Evolutionary conservation across 257 asterid genomes (phyloP).

Genomic region (Nyctanthes arbortristis): DNA sequence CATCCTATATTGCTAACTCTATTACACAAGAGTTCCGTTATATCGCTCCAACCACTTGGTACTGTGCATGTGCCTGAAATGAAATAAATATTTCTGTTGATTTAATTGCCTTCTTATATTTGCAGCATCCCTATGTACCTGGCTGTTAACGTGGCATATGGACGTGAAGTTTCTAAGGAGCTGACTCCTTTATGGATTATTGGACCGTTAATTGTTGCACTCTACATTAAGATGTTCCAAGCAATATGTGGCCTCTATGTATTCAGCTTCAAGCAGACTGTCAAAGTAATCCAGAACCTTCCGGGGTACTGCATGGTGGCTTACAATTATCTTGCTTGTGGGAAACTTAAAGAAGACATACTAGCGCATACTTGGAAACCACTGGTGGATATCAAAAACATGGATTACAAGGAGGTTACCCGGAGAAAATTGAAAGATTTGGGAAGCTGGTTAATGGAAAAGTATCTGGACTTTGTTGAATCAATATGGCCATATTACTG

Average conservation of each 20-base stretch:
- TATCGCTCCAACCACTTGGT: too few relatives aligned
- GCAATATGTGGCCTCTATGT: conserved; percentile 56
- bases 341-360: conserved; percentile 58
- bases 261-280: conserved; percentile 62
- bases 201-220: conserved; percentile 70
- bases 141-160: conserved; percentile 55
- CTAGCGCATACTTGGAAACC: conserved; percentile 43
- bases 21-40: too few relatives aligned
- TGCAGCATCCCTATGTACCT: conserved; percentile 74
- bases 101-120: conserved; percentile 15
- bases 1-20: not conserved
- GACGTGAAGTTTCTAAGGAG: conserved; percentile 67
- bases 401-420: conserved; percentile 43
- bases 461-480: conserved; percentile 62
- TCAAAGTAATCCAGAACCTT: conserved; percentile 47
- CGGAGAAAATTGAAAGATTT: conserved; percentile 48
- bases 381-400: conserved; percentile 39
- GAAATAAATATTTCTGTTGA: conserved; percentile 1
- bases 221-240: conserved; percentile 55
- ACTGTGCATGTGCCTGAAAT: not conserved
- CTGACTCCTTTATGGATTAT: conserved; percentile 76
- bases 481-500: conserved; percentile 77
- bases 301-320: conserved; percentile 44
- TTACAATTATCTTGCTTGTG: conserved; percentile 34
- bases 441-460: conserved; percentile 48